These are phyloP conservation scores for Endoconidiophora laricicola DNA, from an alignment of 2,329 filamentous ascomycete species.

Conservation along the genomic window DNA sequence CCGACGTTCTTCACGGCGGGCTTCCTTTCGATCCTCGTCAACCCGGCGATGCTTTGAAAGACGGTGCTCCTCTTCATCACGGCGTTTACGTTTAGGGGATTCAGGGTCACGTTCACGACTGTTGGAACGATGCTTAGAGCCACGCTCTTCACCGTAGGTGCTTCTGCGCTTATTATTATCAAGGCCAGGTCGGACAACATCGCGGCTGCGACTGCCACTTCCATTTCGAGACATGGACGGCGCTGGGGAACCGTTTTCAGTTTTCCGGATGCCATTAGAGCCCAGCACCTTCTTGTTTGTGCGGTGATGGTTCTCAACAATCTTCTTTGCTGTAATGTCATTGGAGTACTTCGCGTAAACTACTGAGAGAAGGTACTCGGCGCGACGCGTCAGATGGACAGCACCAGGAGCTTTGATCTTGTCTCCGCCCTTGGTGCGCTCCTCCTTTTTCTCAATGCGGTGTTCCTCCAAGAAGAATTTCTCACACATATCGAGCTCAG, in stretches of 20 bases:
- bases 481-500: slow-evolving; percentile 67
- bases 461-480: slow-evolving; percentile 97
- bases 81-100: slow-evolving; percentile 13
- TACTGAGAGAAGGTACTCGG: slow-evolving; percentile 91
- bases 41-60: slow-evolving; percentile 27
- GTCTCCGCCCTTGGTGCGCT: slow-evolving; percentile 61
- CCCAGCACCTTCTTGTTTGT: slow-evolving; percentile 67
- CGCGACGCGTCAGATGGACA: slow-evolving; percentile 84
- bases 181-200: slow-evolving; percentile 20
- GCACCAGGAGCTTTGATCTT: slow-evolving; percentile 88
- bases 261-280: slow-evolving; percentile 42
- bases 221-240: slow-evolving; percentile 27
- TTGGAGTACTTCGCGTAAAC: slow-evolving; percentile 70
- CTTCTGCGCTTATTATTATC: slow-evolving; percentile 47
- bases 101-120: slow-evolving; percentile 24
- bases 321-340: slow-evolving; percentile 58
- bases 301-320: slow-evolving; percentile 82
- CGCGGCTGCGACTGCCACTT: slow-evolving; percentile 32
- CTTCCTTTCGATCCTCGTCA: slow-evolving; percentile 24
- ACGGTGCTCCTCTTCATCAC: slow-evolving; percentile 17
- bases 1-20: slow-evolving; percentile 13
- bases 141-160: slow-evolving; percentile 24
- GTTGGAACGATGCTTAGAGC: slow-evolving; percentile 29
- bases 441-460: slow-evolving; percentile 93
- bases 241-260: slow-evolving; percentile 56